These are phyloP conservation scores for Glomus cerebriforme DNA, from an alignment of 192 early-diverging fungal genomes.

Conservation along the genomic window DNA sequence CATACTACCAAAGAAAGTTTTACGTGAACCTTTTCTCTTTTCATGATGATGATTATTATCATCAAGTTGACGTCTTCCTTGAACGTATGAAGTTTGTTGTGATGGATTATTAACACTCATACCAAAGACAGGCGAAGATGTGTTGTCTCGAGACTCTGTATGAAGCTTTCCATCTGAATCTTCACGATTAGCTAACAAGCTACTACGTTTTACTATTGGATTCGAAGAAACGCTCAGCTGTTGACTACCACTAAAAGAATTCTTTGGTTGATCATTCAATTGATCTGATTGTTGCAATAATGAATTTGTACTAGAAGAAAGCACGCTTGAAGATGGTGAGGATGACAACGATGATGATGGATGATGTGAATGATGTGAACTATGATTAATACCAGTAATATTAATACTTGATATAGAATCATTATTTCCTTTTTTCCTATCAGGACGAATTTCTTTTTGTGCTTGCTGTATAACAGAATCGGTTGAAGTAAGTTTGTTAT, in stretches of 20 bases:
- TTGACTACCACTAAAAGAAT: neutral
- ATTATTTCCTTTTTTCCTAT: conserved; percentile 21
- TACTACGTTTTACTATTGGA: neutral
- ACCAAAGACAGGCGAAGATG: neutral
- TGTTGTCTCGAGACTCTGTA: neutral
- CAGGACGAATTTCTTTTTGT: conserved; percentile 32
- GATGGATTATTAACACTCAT: neutral
- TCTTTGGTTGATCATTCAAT: neutral
- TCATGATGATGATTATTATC: neutral
- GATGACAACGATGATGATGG: neutral
- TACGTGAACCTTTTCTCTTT: conserved; percentile 17
- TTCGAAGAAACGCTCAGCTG: neutral
- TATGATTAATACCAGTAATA: neutral
- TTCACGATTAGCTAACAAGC: neutral
- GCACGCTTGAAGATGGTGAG: neutral
- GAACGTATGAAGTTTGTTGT: neutral
- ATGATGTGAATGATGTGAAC: conserved; percentile 14
- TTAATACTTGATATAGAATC: conserved; percentile 2
- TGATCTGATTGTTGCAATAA: neutral
- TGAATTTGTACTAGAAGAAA: conserved; percentile 1
- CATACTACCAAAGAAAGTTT: conserved; percentile 32
- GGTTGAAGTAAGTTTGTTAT: conserved; percentile 38
- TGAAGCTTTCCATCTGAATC: neutral
- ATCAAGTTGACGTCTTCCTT: neutral
- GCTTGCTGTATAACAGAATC: conserved; percentile 39